Conservation (phyloP, 495 filamentous ascomycete species). For the Tuber brumale region DNA sequence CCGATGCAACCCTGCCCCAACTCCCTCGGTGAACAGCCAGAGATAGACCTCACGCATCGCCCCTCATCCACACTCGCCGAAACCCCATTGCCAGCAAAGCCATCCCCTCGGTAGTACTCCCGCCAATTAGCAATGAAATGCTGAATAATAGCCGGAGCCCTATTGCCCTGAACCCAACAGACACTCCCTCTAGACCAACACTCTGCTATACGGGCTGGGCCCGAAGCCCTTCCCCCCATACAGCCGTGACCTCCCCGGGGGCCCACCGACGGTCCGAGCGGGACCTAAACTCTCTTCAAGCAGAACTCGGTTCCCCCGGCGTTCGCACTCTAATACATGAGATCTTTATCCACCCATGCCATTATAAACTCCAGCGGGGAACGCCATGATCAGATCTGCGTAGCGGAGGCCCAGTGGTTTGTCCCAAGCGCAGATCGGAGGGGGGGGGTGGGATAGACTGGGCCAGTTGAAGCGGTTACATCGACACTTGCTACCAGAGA, state of each 20-base stretch:
- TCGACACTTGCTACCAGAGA: slow-evolving; percentile 64
- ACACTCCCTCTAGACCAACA: no score
- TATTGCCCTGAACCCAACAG: slow-evolving; percentile 66
- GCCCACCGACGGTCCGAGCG: no score
- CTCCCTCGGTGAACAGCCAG: slow-evolving; percentile 70
- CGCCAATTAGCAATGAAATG: slow-evolving; percentile 71
- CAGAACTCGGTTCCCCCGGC: slow-evolving; percentile 63
- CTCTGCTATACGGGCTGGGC: no score
- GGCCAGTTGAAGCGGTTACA: slow-evolving; percentile 56
- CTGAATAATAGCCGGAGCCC: slow-evolving; percentile 66
- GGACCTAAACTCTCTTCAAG: slow-evolving; percentile 67
- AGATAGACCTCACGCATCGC: slow-evolving; percentile 72
- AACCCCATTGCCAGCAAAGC: slow-evolving; percentile 12
- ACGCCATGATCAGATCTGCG: slow-evolving; percentile 52
- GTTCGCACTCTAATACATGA: slow-evolving; percentile 60
- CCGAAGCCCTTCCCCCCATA: no score
- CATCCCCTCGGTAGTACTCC: slow-evolving; percentile 46
- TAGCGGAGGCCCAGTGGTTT: slow-evolving; percentile 47
- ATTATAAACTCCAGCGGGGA: slow-evolving; percentile 52
- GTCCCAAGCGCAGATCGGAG: slow-evolving; percentile 56
- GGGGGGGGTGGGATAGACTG: slow-evolving; percentile 32
- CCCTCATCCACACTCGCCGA: slow-evolving; percentile 57
- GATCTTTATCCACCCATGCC: slow-evolving; percentile 50
- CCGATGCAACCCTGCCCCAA: slow-evolving; percentile 62
- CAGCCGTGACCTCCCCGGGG: no score